These are phyloP conservation scores for Xylaria grammica DNA, from an alignment of 495 filamentous ascomycete genomes.

Conservation along the genomic window DNA sequence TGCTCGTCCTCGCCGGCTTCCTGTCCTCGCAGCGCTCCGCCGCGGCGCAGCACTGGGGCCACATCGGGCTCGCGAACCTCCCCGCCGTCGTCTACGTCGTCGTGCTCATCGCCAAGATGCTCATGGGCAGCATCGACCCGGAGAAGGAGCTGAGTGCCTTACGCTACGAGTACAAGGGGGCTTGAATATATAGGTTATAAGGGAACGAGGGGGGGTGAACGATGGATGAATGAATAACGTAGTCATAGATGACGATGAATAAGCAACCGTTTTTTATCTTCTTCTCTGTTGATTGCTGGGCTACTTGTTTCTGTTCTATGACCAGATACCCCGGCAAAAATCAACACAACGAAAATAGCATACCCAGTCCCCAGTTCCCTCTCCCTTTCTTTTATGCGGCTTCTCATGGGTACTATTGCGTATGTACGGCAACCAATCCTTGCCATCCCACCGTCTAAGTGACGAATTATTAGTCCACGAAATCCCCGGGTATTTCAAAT, in stretches of 20 bases:
- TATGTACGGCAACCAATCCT: neutral
- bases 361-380: neutral
- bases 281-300: neutral
- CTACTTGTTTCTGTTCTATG: neutral
- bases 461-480: neutral
- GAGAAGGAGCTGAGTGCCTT: conserved; percentile 56
- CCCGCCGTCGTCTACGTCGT: conserved; percentile 54
- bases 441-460: neutral
- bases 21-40: conserved; percentile 27
- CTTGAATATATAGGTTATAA: conserved; percentile 40
- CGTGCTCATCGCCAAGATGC: conserved; percentile 53
- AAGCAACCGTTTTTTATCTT: neutral
- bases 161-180: conserved; percentile 66
- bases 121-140: conserved; percentile 62
- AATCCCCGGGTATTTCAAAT: conserved; percentile 1
- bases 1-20: conserved; percentile 43
- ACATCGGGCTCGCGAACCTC: conserved; percentile 40
- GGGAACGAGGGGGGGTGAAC: neutral
- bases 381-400: neutral
- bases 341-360: neutral
- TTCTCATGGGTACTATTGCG: neutral
- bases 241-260: neutral
- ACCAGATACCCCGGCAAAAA: neutral
- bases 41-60: conserved; percentile 20
- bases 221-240: neutral